Evolutionary conservation across 1,284 basidiomycete species (phyloP), one percentile per base, ranked within the genome.

Genomic region (Apiotrichum domesticum): DNA sequence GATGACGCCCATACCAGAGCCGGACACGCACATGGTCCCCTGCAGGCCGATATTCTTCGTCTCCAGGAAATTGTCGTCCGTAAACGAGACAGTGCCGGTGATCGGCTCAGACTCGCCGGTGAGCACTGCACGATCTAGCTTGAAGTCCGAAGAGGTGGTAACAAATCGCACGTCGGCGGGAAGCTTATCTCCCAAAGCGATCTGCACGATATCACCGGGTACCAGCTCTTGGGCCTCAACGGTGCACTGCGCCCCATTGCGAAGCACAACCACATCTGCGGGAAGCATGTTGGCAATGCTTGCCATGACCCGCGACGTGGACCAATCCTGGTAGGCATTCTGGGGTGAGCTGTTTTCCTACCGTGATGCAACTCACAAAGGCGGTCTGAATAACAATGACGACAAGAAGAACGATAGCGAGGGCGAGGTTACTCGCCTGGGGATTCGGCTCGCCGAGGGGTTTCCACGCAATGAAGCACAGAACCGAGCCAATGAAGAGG

Each of bases 21-120:
- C 85, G 47, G 81, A 80, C 1, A 83, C 80, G 63, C 83, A 84
- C 33, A 83, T 78, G 0, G 85, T 86, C 11, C 84, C 84, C 71
- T 84, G 82, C 11, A 87, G 75, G 3, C 83, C 84, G 46, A 86
- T 77, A 69, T 86, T 86, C 61, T 80, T 78, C n/a, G 81, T 83
- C 66, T 85, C 84, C 6, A 85, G 79, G 21, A 82, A 77, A 56
- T 84, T 86, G 21, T 80, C 75, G 10, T 83, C 81, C 2, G 82
- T 83, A 13, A 70, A 66, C 29, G 83, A 79, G 44, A 83, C 68
- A 1, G 78, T 77, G 1, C 78, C 83, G 1, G 79, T 68, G 39
- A 86, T 77, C 63, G 83, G 81, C 54, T 85, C 81, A 29, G 75
- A 68, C 73, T 83, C 81, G 39, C 85, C 85, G 0, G 85, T 87